A percentile compares a stretch with the other conserved stretches of the same genome.
Conservation (phyloP, 371 early-diverging fungal species). For the Rhizomucor pusillus region DNA sequence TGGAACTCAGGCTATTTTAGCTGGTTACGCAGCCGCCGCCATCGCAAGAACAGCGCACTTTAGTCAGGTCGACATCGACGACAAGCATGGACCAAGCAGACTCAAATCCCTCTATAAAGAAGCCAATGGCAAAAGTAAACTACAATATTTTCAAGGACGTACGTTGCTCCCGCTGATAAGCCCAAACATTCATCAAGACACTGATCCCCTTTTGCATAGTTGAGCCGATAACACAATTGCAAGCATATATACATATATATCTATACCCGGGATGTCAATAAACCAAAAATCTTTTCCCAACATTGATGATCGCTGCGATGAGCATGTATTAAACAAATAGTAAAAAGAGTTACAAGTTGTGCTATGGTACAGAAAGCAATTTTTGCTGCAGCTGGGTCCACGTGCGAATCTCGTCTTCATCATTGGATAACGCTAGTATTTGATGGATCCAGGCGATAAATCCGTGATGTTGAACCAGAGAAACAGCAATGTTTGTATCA, state of each 20-base stretch:
- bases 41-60: not conserved
- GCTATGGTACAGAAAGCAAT: too few species aligned
- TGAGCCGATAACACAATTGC: too few species aligned
- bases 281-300: too few species aligned
- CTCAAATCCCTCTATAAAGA: constrained; percentile 3
- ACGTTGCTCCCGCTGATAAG: not conserved
- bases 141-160: constrained; percentile 28
- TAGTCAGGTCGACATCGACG: not conserved
- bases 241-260: too few species aligned
- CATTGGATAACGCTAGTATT: constrained; percentile 16
- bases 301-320: too few species aligned
- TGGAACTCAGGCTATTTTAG: not conserved
- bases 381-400: too few species aligned
- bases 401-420: too few species aligned
- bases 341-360: too few species aligned
- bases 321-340: too few species aligned
- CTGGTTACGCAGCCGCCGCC: not conserved
- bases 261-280: too few species aligned
- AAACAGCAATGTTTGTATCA: constrained; percentile 49
- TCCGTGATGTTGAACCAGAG: constrained; percentile 58
- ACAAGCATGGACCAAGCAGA: not conserved
- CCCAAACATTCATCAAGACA: too few species aligned
- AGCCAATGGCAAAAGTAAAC: constrained; percentile 24
- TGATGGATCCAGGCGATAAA: constrained; percentile 60
- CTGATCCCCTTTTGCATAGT: too few species aligned